These are phyloP conservation scores for Tolypocladium cylindrosporum DNA, from an alignment of 2,329 filamentous ascomycete species.

Conservation along the genomic window DNA sequence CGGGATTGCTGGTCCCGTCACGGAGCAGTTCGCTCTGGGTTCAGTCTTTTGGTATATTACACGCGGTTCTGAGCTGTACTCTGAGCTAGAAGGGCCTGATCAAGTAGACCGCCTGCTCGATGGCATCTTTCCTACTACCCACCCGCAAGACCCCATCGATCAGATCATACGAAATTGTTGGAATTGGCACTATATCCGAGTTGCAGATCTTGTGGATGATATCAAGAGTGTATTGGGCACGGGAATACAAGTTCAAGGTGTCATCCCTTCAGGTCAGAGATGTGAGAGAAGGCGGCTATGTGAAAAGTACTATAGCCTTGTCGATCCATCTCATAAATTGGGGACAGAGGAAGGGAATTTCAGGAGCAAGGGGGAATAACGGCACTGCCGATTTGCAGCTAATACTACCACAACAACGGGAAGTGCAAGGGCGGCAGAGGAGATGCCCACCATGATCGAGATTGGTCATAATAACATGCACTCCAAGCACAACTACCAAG, in stretches of 20 bases:
- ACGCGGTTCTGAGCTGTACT: conserved; percentile 6
- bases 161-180: conserved; percentile 9
- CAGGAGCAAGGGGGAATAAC: neutral
- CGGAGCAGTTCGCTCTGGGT: conserved; percentile 10
- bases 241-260: neutral
- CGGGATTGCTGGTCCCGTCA: conserved; percentile 6
- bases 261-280: neutral
- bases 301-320: neutral
- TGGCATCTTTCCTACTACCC: conserved; percentile 3
- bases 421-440: too few relatives aligned
- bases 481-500: too few relatives aligned
- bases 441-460: too few relatives aligned
- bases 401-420: too few relatives aligned
- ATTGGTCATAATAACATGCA: too few relatives aligned
- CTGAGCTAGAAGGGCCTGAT: conserved; percentile 6
- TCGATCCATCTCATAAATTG: neutral
- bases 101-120: conserved; percentile 6
- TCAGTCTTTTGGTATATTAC: conserved; percentile 11
- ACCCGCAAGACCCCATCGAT: conserved; percentile 6
- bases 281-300: neutral
- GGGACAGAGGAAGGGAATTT: neutral
- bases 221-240: conserved; percentile 2
- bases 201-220: conserved; percentile 8
- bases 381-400: too few relatives aligned
- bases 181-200: conserved; percentile 2